Base-by-base conservation (phyloP, 345 rosid genomes). In the Odontarrhena argentea region DNA sequence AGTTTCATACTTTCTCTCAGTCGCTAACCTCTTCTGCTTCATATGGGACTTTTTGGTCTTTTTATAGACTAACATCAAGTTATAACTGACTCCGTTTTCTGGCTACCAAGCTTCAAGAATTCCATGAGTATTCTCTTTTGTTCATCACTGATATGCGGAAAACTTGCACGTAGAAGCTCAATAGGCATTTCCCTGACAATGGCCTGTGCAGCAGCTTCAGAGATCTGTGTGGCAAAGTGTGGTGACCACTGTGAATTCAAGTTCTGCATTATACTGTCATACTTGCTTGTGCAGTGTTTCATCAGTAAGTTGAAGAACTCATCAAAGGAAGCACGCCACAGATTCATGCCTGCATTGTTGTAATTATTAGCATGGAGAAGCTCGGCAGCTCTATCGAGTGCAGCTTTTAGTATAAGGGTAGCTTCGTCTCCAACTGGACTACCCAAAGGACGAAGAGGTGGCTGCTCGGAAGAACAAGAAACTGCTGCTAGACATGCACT, bases 281-380 rank as follows among this genome's bases (percentile, higher is more conserved):
- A 92, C 69, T 87, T 92, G 52, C 82, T 86, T 51, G 86, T 55
- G 56, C 93, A 92, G 64, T 87, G 88, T 76, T 89, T 87, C 65
- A 85, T 78, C 43, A 92, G 89, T 47, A 87, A 88, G 65, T 71
- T 78, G 76, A 89, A 92, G 69, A 89, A 89, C 74, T 92, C 98
- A 66, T 92, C 85, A 55, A 89, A 89, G 18, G 96, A 83, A 53
- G 92, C 93, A 78, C 86, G 88, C 98, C 96, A 89, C 37, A 87
- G 84, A 47, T 87, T 80, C 73, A 76, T 71, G 63, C 81, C 81
- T 45, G 80, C 64, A 36, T 53, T 68, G 73, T 73, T 83, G 55
- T 83, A 89, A 76, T 73, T 82, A 49, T 75, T 83, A 72, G 85
- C 83, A 42, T 73, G 80, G 68, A 87, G 77, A 44, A 92, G 75